A percentile compares a stretch with the other conserved stretches of the same genome.
These are phyloP conservation scores for Xerophyta viscosa DNA, from an alignment of 106 monocot genomes.

Conservation along the genomic window DNA sequence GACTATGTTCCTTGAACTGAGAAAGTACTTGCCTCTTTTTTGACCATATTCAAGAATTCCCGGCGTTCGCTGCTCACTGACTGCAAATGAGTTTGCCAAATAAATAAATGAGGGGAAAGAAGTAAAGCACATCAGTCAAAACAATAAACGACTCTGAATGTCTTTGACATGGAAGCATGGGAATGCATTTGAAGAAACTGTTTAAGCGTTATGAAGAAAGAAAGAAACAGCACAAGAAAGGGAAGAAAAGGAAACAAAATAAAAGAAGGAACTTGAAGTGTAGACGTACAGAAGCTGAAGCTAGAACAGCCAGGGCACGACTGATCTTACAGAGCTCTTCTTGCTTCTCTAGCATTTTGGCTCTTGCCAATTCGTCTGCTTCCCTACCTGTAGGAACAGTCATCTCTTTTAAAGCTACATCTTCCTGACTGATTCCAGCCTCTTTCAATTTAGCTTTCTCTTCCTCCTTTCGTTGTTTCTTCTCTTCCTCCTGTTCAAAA, in stretches of 20 bases:
- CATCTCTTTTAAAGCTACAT: constrained; percentile 63
- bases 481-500: constrained; percentile 76
- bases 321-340: constrained; percentile 85
- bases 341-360: constrained; percentile 45
- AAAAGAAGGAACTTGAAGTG: background rate
- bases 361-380: constrained; percentile 28
- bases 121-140: background rate
- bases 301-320: constrained; percentile 77
- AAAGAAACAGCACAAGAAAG: too few species aligned
- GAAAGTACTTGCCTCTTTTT: constrained; percentile 62
- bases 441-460: constrained; percentile 52
- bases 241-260: too few species aligned
- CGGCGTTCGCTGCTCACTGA: constrained; percentile 82
- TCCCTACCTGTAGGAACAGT: constrained; percentile 50
- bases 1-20: too few species aligned
- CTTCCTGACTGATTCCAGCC: constrained; percentile 30
- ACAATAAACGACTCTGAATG: too few species aligned
- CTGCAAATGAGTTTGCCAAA: too few species aligned
- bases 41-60: constrained; percentile 70
- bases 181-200: too few species aligned
- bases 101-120: background rate
- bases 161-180: too few species aligned
- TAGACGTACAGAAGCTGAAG: constrained; percentile 74
- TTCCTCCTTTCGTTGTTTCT: constrained; percentile 54
- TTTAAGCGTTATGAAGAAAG: too few species aligned